Conservation (phyloP, 2,329 filamentous ascomycete genomes). For the Pseudocercospora crystallina region DNA sequence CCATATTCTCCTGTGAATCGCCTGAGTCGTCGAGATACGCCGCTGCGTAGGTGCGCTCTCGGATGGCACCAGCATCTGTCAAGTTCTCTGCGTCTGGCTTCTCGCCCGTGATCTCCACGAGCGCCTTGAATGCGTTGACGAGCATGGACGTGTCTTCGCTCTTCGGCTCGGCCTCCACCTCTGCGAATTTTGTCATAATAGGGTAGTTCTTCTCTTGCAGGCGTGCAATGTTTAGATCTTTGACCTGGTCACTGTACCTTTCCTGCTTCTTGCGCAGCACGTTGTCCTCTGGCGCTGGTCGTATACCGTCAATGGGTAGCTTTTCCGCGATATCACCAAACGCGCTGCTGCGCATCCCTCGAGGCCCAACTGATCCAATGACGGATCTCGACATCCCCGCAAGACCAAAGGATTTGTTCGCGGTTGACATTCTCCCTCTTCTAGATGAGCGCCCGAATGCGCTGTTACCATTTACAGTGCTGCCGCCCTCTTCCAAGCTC, state of each 20-base stretch:
- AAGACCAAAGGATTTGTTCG: slow-evolving; percentile 61
- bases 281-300: slow-evolving; percentile 65
- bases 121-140: slow-evolving; percentile 76
- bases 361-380: slow-evolving; percentile 74
- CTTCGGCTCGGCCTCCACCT: slow-evolving; percentile 68
- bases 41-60: slow-evolving; percentile 72
- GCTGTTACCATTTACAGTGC: slow-evolving; percentile 34
- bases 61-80: slow-evolving; percentile 64
- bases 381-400: slow-evolving; percentile 79
- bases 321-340: slow-evolving; percentile 49
- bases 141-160: slow-evolving; percentile 64
- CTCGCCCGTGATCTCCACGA: slow-evolving; percentile 77
- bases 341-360: slow-evolving; percentile 31
- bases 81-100: slow-evolving; percentile 59
- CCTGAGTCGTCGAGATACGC: slow-evolving; percentile 75
- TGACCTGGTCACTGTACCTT: slow-evolving; percentile 76
- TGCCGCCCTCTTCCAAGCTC: slow-evolving; percentile 35
- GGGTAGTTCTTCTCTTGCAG: slow-evolving; percentile 67
- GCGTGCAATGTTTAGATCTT: slow-evolving; percentile 72
- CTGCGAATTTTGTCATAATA: slow-evolving; percentile 71
- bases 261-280: slow-evolving; percentile 81
- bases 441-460: slow-evolving; percentile 55
- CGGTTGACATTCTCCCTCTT: slow-evolving; percentile 39
- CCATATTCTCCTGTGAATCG: slow-evolving; percentile 62
- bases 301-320: slow-evolving; percentile 46